A percentile compares a stretch with the other conserved stretches of the same genome.
Evolutionary conservation across 2,329 filamentous ascomycete genomes (phyloP).

Genomic region (Amauroascus niger): DNA sequence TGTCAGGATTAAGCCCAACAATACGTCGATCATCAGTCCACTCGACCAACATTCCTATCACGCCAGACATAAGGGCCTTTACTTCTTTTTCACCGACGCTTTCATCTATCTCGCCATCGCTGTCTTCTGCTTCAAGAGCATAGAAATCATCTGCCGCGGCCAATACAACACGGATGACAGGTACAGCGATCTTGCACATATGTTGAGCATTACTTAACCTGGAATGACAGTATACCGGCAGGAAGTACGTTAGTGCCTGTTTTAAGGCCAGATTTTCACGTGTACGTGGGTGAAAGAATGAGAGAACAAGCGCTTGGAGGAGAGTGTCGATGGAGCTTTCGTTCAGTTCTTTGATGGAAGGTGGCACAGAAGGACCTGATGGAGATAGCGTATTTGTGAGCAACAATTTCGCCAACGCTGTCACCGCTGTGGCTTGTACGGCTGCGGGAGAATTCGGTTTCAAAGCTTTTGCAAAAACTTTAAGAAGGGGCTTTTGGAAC

Average conservation of each 20-base stretch:
- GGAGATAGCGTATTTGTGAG: slow-evolving; percentile 61
- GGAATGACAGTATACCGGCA: slow-evolving; percentile 89
- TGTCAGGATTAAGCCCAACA: slow-evolving; percentile 47
- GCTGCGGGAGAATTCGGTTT: slow-evolving; percentile 59
- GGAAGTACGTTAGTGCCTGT: slow-evolving; percentile 83
- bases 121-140: slow-evolving; percentile 60
- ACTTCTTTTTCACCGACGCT: slow-evolving; percentile 59
- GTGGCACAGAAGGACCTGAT: slow-evolving; percentile 45
- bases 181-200: slow-evolving; percentile 64
- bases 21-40: slow-evolving; percentile 90
- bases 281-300: slow-evolving; percentile 83
- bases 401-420: slow-evolving; percentile 76
- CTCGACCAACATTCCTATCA: slow-evolving; percentile 69
- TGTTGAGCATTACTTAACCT: slow-evolving; percentile 70
- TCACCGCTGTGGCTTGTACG: slow-evolving; percentile 71
- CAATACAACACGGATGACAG: slow-evolving; percentile 61
- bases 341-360: slow-evolving; percentile 34
- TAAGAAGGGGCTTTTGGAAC: slow-evolving; percentile 58
- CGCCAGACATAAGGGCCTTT: slow-evolving; percentile 56
- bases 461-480: slow-evolving; percentile 75
- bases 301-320: slow-evolving; percentile 72
- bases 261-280: slow-evolving; percentile 69
- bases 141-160: slow-evolving; percentile 53
- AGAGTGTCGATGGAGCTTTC: slow-evolving; percentile 58
- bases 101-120: slow-evolving; percentile 63